Base-by-base conservation (phyloP, 1,284 basidiomycete genomes). In the Pholiota adiposa region DNA sequence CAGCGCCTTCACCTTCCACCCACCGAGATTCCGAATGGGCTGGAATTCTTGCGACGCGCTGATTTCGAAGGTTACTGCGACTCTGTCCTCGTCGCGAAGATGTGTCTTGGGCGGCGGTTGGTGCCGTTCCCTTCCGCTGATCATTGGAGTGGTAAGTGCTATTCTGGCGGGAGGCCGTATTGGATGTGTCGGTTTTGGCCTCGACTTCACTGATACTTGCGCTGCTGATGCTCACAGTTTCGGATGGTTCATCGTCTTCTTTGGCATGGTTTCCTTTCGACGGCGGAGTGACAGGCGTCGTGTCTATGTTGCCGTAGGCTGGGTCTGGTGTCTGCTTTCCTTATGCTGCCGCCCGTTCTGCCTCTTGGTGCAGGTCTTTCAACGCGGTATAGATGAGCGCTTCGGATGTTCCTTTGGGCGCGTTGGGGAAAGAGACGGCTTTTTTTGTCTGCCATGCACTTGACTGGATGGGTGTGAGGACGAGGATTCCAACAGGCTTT, bases 351-450 rank as follows among this genome's bases (percentile, higher is more conserved):
- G 63, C 63, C n/a, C 65, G 31, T 27, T 67, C 63, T 49, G n/a
- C n/a, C n/a, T n/a, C n/a, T n/a, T n/a, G n/a, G n/a, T n/a, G 66
- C 7, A 81, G 65, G 56, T 77, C 73, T 40, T 68, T 71, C 46
- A 83, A 72, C 1, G 73, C 73, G 1, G 72, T 73, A 63, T 77
- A 75, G 51, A 83, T 83, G 54, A 82, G 73, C 21, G 67, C 65
- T 53, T 82, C 79, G 0, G 80, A 82, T 2, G 79, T 82, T 25
- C 80, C 80, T 60, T 76, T 77, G 0, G 79, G 80, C 2, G 79
- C 77, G 38, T 73, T 63, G 2, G 79, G 79, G 65, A 83, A 82
- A 21, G 77, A 76, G 27, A 74, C 71, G 6, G 75, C 74, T 46
- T 82, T 82, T 67, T 83, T 82, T 60, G 80, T 80, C 57, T 79